Evolutionary conservation across 2,329 filamentous ascomycete species (phyloP).

Genomic region (Pseudogymnoascus sp.): DNA sequence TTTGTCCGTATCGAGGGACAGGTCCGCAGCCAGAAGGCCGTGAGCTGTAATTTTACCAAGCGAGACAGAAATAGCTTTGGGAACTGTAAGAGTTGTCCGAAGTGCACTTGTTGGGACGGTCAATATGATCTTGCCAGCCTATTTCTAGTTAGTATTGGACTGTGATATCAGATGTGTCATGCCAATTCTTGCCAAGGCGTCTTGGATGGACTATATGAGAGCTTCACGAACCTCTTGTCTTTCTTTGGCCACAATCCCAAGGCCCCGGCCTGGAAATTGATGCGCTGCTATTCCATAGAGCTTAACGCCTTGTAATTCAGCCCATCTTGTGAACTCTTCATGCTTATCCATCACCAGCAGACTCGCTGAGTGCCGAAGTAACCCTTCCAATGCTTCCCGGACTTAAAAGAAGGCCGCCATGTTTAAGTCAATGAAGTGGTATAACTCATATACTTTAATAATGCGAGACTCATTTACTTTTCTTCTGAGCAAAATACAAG

Average conservation of each 20-base stretch:
- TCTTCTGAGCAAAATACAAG: neutral
- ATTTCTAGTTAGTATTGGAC: conserved; percentile 1
- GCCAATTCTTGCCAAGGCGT: neutral
- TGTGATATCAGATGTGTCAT: conserved; percentile 8
- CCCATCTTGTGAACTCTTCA: conserved; percentile 62
- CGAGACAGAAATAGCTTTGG: conserved; percentile 47
- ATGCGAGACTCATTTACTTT: neutral
- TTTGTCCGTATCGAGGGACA: conserved; percentile 48
- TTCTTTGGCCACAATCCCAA: conserved; percentile 69
- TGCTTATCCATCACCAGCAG: conserved; percentile 27
- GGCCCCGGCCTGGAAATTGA: conserved; percentile 63
- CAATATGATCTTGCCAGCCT: conserved; percentile 58
- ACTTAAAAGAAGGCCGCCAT: neutral
- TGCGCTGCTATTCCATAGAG: conserved; percentile 63
- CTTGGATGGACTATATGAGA: conserved; percentile 6
- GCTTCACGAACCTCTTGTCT: conserved; percentile 51
- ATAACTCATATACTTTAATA: neutral
- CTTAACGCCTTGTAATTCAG: conserved; percentile 54
- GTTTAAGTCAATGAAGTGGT: neutral
- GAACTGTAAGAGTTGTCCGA: conserved; percentile 57
- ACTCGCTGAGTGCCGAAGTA: neutral
- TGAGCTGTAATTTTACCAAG: conserved; percentile 57
- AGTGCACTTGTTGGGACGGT: conserved; percentile 59
- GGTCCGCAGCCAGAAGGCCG: conserved; percentile 63
- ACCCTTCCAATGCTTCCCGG: neutral